A percentile compares a stretch with the other conserved stretches of the same genome.
phyloP scores from a whole-genome alignment of 805 yeast species.

The Teunomyces panamensis region DNA sequence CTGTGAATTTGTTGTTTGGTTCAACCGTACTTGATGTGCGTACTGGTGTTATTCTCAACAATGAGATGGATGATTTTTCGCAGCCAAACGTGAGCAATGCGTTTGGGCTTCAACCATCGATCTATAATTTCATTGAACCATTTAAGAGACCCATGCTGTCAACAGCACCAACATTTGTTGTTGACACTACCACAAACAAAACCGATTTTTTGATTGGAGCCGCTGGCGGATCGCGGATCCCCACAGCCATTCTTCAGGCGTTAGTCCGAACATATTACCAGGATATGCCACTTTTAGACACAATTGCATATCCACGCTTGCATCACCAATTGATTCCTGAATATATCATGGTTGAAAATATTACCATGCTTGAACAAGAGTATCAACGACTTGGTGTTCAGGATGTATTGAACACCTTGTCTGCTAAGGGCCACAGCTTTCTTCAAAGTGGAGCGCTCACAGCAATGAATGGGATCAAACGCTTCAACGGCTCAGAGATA shows the following conservation, averaged over 20 bases:
- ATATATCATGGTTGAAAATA: conserved; percentile 55
- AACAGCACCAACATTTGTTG: conserved; percentile 67
- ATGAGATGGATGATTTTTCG: conserved; percentile 95
- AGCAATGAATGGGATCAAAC: conserved; percentile 43
- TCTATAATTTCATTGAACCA: conserved; percentile 74
- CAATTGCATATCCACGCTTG: conserved; percentile 74
- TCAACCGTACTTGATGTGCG: conserved; percentile 72
- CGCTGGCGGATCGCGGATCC: conserved; percentile 89
- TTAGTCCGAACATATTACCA: conserved; percentile 64
- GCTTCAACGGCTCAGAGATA: conserved; percentile 44
- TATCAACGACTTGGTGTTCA: conserved; percentile 19
- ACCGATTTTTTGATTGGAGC: conserved; percentile 81
- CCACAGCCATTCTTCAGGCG: conserved; percentile 80
- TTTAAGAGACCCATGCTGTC: conserved; percentile 82
- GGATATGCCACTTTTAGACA: conserved; percentile 56
- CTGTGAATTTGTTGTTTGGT: conserved; percentile 83
- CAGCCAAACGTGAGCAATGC: conserved; percentile 66
- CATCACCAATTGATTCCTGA: conserved; percentile 92
- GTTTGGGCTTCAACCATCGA: conserved; percentile 78
- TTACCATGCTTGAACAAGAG: conserved; percentile 37
- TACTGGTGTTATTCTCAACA: conserved; percentile 82
- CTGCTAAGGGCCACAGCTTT: conserved; percentile 42
- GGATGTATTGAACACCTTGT: conserved; percentile 37
- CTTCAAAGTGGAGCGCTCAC: conserved; percentile 35
- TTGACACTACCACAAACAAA: conserved; percentile 28